Evolutionary conservation across 371 early-diverging fungal genomes (phyloP).

Genomic region (Mucor mucedo): DNA sequence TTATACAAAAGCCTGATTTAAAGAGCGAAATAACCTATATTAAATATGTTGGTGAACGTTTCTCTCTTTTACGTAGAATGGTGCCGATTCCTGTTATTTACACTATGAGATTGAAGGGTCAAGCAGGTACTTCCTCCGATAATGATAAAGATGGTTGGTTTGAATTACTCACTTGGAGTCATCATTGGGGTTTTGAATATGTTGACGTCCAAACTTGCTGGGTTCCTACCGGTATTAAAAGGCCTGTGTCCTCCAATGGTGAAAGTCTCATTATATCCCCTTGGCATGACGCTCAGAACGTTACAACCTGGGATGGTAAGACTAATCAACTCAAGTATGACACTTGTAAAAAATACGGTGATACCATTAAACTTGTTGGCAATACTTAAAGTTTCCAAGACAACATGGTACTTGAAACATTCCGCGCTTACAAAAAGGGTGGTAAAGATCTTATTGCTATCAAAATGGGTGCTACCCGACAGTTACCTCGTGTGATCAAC

Average conservation of each 20-base stretch:
- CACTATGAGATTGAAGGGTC: slow-evolving; percentile 87
- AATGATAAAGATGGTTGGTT: slow-evolving; percentile 64
- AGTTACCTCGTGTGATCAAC: slow-evolving; percentile 88
- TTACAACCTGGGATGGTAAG: slow-evolving; percentile 65
- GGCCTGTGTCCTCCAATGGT: slow-evolving; percentile 60
- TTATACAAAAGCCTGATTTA: slow-evolving; percentile 63
- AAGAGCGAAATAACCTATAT: slow-evolving; percentile 44
- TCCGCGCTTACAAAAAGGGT: slow-evolving; percentile 43
- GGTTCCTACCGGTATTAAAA: slow-evolving; percentile 46
- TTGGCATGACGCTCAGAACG: slow-evolving; percentile 85
- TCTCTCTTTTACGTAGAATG: slow-evolving; percentile 76
- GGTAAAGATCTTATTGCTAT: slow-evolving; percentile 85
- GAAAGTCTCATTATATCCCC: slow-evolving; percentile 80
- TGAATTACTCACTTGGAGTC: slow-evolving; percentile 69
- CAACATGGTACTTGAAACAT: slow-evolving; percentile 78
- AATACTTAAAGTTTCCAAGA: slow-evolving; percentile 74
- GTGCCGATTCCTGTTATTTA: slow-evolving; percentile 84
- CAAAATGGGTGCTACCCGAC: slow-evolving; percentile 92
- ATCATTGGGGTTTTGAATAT: slow-evolving; percentile 92
- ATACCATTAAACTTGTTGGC: slow-evolving; percentile 93
- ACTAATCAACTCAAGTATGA: slow-evolving; percentile 64
- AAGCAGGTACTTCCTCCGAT: slow-evolving; percentile 89
- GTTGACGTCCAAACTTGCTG: slow-evolving; percentile 87
- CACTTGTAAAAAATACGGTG: slow-evolving; percentile 63
- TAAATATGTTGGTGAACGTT: slow-evolving; percentile 78